A percentile compares a stretch with the other conserved stretches of the same genome.
Evolutionary conservation across 106 monocot species (phyloP).

Genomic region (Platanthera guangdongensis): DNA sequence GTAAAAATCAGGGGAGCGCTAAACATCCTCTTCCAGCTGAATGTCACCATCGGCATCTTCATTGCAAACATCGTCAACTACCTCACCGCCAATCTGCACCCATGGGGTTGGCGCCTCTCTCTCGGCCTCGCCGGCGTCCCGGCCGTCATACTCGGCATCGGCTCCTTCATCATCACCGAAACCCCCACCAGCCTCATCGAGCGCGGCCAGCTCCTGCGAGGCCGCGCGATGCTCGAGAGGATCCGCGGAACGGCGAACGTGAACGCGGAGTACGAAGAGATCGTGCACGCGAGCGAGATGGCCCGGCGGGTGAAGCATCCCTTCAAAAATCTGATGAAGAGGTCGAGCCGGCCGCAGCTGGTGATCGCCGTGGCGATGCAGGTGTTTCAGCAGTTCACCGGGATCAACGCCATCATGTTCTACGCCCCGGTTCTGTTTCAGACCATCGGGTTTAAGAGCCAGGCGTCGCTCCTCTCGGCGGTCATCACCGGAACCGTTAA

Average conservation of each 20-base stretch:
- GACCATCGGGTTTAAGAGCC: slow-evolving; percentile 28
- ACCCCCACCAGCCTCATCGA: slow-evolving; percentile 43
- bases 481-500: slow-evolving; percentile 27
- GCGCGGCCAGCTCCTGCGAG: slow-evolving; percentile 6
- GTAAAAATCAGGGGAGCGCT: slow-evolving; percentile 23
- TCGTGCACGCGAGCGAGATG: slow-evolving; percentile 13
- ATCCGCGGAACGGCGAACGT: slow-evolving; percentile 25
- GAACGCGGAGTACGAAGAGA: slow-evolving; percentile 17
- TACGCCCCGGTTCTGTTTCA: slow-evolving; percentile 39
- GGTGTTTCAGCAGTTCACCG: slow-evolving; percentile 42
- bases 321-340: slow-evolving; percentile 16
- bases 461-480: slow-evolving; percentile 27
- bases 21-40: slow-evolving; percentile 54
- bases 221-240: slow-evolving; percentile 12
- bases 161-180: slow-evolving; percentile 24
- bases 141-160: slow-evolving; percentile 23
- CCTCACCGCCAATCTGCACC: slow-evolving; percentile 15
- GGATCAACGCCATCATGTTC: slow-evolving; percentile 40
- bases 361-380: slow-evolving; percentile 32
- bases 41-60: slow-evolving; percentile 44
- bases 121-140: slow-evolving; percentile 46
- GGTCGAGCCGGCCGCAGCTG: slow-evolving; percentile 23
- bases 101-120: slow-evolving; percentile 43
- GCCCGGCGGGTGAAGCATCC: slow-evolving; percentile 25
- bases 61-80: slow-evolving; percentile 49